Conservation (phyloP, 192 early-diverging fungal genomes). For the Linnemannia elongata region DNA sequence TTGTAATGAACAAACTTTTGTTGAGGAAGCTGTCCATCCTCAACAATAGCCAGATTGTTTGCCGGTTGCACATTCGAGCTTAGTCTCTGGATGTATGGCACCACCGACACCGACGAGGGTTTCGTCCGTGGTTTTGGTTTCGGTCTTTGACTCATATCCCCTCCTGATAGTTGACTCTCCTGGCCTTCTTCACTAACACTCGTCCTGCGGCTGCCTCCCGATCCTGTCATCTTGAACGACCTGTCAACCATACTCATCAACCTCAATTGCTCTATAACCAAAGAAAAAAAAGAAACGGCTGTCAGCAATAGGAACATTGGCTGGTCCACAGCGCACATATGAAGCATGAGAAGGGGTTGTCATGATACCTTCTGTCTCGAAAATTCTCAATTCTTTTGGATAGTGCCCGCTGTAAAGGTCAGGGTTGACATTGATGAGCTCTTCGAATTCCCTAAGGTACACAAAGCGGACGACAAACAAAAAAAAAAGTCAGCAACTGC, state of each 20-base stretch:
- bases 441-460: constrained; percentile 40
- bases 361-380: constrained; percentile 6
- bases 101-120: background rate
- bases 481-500: background rate
- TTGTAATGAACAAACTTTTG: constrained; percentile 43
- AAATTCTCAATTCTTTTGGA: constrained; percentile 2
- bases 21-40: background rate
- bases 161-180: background rate
- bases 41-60: background rate
- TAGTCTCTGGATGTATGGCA: constrained; percentile 32
- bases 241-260: background rate
- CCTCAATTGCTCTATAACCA: background rate
- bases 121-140: background rate
- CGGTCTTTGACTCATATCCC: background rate
- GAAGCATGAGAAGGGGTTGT: too few relatives aligned
- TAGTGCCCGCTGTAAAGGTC: constrained; percentile 36
- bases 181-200: background rate
- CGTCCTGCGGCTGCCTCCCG: background rate
- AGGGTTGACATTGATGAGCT: constrained; percentile 43
- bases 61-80: constrained; percentile 16
- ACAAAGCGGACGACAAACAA: background rate
- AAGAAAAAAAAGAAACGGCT: background rate
- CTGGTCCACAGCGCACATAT: too few relatives aligned
- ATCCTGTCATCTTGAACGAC: background rate
- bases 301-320: too few relatives aligned